Conservation (phyloP, 2,329 filamentous ascomycete species). For the Aureobasidium lini region DNA sequence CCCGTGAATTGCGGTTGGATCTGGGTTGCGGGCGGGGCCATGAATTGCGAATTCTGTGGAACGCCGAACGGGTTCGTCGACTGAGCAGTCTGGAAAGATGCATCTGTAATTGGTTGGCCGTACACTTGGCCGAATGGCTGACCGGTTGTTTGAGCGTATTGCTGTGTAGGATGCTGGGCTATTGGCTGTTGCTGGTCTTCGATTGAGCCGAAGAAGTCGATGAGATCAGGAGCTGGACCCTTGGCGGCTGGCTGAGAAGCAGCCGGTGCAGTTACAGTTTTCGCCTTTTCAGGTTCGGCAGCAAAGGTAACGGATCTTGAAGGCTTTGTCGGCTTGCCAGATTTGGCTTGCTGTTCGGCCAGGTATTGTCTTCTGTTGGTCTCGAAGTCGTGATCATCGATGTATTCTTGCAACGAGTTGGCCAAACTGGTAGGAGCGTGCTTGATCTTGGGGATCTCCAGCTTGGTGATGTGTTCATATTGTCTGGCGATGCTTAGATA, state of each 20-base stretch:
- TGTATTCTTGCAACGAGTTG: constrained; percentile 84
- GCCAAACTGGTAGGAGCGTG: constrained; percentile 91
- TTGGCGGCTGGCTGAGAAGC: constrained; percentile 37
- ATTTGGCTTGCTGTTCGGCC: constrained; percentile 72
- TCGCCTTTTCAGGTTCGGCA: background rate
- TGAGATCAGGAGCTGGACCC: constrained; percentile 68
- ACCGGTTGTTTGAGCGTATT: constrained; percentile 37
- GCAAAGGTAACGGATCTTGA: background rate
- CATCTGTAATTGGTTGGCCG: constrained; percentile 22
- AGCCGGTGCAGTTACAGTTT: constrained; percentile 21
- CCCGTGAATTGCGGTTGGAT: constrained; percentile 60
- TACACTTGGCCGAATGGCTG: constrained; percentile 22
- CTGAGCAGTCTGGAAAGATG: constrained; percentile 18
- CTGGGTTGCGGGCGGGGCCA: constrained; percentile 33
- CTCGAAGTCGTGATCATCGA: constrained; percentile 92
- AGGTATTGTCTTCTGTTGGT: constrained; percentile 86
- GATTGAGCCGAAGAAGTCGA: constrained; percentile 92
- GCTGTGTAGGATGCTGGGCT: constrained; percentile 28
- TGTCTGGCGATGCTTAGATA: constrained; percentile 82
- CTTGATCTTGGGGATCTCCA: constrained; percentile 94
- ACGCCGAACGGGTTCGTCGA: constrained; percentile 35
- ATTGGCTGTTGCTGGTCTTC: constrained; percentile 73
- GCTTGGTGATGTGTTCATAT: constrained; percentile 82
- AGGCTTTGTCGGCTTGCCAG: constrained; percentile 33
- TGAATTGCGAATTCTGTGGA: constrained; percentile 31